Conservation (phyloP, 495 filamentous ascomycete genomes). For the Neurospora sp. region DNA sequence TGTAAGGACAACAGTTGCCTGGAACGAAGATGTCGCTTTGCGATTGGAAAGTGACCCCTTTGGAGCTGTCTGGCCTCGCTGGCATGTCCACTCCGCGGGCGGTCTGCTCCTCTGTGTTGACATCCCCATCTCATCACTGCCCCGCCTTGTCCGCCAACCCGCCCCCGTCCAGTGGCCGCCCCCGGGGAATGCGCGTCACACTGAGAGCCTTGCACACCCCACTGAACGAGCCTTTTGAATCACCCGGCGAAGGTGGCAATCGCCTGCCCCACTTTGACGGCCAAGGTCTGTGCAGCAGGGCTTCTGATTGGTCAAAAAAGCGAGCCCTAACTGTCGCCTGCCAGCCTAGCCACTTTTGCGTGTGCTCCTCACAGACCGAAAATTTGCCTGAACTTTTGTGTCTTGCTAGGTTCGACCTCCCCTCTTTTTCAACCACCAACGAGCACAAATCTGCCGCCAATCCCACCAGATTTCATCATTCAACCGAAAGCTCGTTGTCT, state of each 20-base stretch:
- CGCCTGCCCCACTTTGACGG: conserved; percentile 2
- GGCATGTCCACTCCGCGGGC: not conserved
- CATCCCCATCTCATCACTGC: not conserved
- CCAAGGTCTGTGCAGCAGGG: conserved; percentile 4
- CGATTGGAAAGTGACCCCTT: not conserved
- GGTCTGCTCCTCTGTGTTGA: not conserved
- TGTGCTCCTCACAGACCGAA: conserved; percentile 26
- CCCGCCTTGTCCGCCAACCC: not conserved
- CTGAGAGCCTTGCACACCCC: not conserved
- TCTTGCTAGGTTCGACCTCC: conserved; percentile 22
- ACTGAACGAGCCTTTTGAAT: not conserved
- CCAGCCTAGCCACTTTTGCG: conserved; percentile 18
- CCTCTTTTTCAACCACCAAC: conserved; percentile 26
- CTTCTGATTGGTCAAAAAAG: conserved; percentile 16
- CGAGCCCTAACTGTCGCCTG: conserved; percentile 22
- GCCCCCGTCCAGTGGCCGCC: not conserved
- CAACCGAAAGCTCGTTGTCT: conserved; percentile 37
- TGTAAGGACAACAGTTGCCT: not conserved
- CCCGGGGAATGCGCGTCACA: not conserved
- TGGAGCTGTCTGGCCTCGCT: not conserved
- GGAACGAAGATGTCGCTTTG: not conserved
- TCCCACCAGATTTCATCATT: conserved; percentile 33
- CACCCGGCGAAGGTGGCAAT: not conserved
- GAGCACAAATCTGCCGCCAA: conserved; percentile 38
- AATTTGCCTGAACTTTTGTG: conserved; percentile 25